These are phyloP conservation scores for Metschnikowia sp. DNA, from an alignment of 805 yeast genomes.

Conservation along the genomic window DNA sequence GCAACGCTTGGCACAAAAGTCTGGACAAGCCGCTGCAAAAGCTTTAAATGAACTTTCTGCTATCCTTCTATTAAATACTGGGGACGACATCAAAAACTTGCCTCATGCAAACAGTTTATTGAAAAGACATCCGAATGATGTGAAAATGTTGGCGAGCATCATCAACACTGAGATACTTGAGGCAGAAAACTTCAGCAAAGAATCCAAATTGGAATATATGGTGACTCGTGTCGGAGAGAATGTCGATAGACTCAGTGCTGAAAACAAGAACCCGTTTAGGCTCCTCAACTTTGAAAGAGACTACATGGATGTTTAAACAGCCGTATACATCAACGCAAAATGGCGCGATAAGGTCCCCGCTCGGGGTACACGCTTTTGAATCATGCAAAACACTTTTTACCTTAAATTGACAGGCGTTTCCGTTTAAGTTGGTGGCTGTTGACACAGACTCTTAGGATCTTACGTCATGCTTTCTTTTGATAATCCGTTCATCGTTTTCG, in stretches of 20 bases:
- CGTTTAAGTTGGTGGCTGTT: too few species aligned
- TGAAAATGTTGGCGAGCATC: slow-evolving; percentile 21
- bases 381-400: too few species aligned
- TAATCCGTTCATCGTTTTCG: not conserved
- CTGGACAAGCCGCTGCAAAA: not conserved
- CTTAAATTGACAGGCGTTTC: too few species aligned
- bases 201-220: slow-evolving; percentile 32
- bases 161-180: slow-evolving; percentile 20
- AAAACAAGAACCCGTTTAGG: slow-evolving; percentile 32
- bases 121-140: slow-evolving; percentile 23
- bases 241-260: slow-evolving; percentile 27
- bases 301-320: slow-evolving; percentile 14
- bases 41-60: slow-evolving; percentile 11
- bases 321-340: not conserved
- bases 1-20: slow-evolving; percentile 18
- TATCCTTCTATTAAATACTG: slow-evolving; percentile 7
- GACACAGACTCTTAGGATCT: too few species aligned
- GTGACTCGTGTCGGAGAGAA: slow-evolving; percentile 29
- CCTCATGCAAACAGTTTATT: slow-evolving; percentile 13
- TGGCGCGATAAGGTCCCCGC: too few species aligned
- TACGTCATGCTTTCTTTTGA: not conserved
- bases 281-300: slow-evolving; percentile 38
- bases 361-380: not conserved
- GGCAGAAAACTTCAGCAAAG: slow-evolving; percentile 25
- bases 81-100: slow-evolving; percentile 8